phyloP scores from a whole-genome alignment of 345 rosid genomes.

The Dimocarpus longan region DNA sequence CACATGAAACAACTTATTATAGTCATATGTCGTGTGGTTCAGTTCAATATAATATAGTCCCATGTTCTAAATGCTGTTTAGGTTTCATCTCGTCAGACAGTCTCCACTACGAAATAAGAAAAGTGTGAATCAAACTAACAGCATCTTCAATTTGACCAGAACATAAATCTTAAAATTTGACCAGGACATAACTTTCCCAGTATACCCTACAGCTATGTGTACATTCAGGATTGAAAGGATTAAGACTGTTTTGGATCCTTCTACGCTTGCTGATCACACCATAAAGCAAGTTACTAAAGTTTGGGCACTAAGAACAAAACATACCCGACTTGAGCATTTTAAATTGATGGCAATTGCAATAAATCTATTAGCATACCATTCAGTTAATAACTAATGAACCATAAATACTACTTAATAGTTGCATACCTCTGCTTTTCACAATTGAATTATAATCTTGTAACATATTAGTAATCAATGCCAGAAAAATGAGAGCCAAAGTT shows the following conservation, averaged over 20 bases:
- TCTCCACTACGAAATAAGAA: not conserved
- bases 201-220: not conserved
- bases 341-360: not conserved
- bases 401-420: not conserved
- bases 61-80: too few relatives aligned
- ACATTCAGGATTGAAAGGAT: not conserved
- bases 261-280: constrained; percentile 1
- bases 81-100: not conserved
- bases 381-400: not conserved
- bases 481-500: too few relatives aligned
- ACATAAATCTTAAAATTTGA: not conserved
- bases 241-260: not conserved
- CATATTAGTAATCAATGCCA: not conserved
- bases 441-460: not conserved
- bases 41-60: too few relatives aligned
- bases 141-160: not conserved
- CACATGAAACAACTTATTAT: too few relatives aligned
- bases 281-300: not conserved
- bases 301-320: not conserved
- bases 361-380: not conserved
- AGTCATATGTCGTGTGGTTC: too few relatives aligned
- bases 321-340: constrained; percentile 11
- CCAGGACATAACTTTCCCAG: not conserved
- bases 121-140: not conserved
- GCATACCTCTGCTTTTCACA: not conserved